A percentile compares a stretch with the other conserved stretches of the same genome.
Evolutionary conservation across 169 alveolate genomes (phyloP).

Genomic region (Babesia ovis): DNA sequence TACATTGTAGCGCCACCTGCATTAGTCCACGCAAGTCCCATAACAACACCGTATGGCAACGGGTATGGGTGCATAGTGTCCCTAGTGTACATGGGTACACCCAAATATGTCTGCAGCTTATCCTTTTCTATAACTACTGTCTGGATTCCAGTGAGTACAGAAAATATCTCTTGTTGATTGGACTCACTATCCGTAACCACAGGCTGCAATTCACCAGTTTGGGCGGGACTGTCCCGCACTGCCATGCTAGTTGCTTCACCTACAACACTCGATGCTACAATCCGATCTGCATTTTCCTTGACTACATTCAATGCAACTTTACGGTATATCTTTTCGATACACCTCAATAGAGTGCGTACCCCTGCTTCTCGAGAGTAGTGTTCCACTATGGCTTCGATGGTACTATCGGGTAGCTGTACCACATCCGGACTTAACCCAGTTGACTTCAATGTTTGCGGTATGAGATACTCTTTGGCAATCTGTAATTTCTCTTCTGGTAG

Average conservation of each 20-base stretch:
- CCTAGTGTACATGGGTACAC: slow-evolving; percentile 63
- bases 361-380: slow-evolving; percentile 95
- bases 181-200: neutral
- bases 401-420: slow-evolving; percentile 49
- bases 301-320: slow-evolving; percentile 87
- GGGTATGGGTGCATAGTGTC: slow-evolving; percentile 67
- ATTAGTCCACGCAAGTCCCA: slow-evolving; percentile 93
- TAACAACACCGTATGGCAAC: slow-evolving; percentile 86
- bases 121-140: slow-evolving; percentile 22
- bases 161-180: neutral
- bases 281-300: slow-evolving; percentile 55
- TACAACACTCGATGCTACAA: neutral
- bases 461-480: slow-evolving; percentile 84
- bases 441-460: slow-evolving; percentile 80
- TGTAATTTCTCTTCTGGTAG: slow-evolving; percentile 84
- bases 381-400: slow-evolving; percentile 74
- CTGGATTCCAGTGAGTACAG: slow-evolving; percentile 11
- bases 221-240: neutral
- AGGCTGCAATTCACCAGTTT: neutral
- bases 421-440: slow-evolving; percentile 74
- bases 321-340: slow-evolving; percentile 83
- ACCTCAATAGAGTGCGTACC: slow-evolving; percentile 84
- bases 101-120: slow-evolving; percentile 47
- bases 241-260: neutral
- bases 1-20: slow-evolving; percentile 91